Percentiles rank a stretch among this genome's conserved stretches.
Conservation (phyloP, 345 rosid genomes). For the Passiflora organensis region DNA sequence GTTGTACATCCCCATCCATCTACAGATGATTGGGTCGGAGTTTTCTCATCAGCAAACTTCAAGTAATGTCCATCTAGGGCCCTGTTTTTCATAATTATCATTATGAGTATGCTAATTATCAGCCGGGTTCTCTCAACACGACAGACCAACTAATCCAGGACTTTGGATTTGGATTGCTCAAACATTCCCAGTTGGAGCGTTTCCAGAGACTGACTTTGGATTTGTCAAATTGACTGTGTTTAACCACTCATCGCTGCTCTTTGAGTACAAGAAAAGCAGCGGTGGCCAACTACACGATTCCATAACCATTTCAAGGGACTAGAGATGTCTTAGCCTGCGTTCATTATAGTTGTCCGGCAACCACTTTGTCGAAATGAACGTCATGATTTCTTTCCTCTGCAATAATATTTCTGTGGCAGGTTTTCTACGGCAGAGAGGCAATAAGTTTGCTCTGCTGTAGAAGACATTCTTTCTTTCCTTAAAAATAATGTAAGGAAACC, state of each 20-base stretch:
- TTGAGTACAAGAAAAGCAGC: slow-evolving; percentile 86
- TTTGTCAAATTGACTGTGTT: slow-evolving; percentile 77
- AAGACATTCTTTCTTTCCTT: too few relatives aligned
- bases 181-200: slow-evolving; percentile 60
- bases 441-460: too few relatives aligned
- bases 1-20: slow-evolving; percentile 12
- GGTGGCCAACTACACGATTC: slow-evolving; percentile 69
- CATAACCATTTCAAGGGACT: slow-evolving; percentile 77
- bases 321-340: slow-evolving; percentile 75
- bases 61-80: slow-evolving; percentile 9
- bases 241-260: slow-evolving; percentile 63
- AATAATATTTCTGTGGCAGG: too few relatives aligned
- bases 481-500: too few relatives aligned
- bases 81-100: background rate
- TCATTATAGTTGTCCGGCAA: slow-evolving; percentile 78
- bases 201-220: slow-evolving; percentile 67
- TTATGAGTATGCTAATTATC: slow-evolving; percentile 4
- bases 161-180: background rate
- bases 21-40: slow-evolving; percentile 23
- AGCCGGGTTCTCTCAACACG: slow-evolving; percentile 5
- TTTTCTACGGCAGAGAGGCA: too few relatives aligned
- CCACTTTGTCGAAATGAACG: too few relatives aligned
- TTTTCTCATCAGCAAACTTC: slow-evolving; percentile 28
- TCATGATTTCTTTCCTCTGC: too few relatives aligned
- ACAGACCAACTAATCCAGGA: slow-evolving; percentile 7